Percentiles rank a stretch among this genome's conserved stretches.
phyloP scores from a whole-genome alignment of 768 basidiomycete species.

The Gelatoporia subvermispora region DNA sequence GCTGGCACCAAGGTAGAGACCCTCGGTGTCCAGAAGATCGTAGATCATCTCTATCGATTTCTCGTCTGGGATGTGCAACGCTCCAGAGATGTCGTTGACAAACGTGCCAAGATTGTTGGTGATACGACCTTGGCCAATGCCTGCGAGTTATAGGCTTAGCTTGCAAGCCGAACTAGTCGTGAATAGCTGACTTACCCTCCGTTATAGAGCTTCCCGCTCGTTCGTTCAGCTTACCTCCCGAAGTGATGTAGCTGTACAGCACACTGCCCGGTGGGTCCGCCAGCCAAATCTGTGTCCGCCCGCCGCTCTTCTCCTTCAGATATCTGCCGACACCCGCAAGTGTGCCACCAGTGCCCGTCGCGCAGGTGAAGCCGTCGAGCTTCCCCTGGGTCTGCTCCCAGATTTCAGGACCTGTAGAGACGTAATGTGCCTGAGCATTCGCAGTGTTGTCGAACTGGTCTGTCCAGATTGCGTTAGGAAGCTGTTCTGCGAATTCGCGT shows the following conservation, averaged over 20 bases:
- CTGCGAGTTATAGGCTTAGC: slow-evolving; percentile 32
- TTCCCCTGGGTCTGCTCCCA: slow-evolving; percentile 82
- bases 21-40: slow-evolving; percentile 85
- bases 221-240: slow-evolving; percentile 73
- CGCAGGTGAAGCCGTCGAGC: slow-evolving; percentile 87
- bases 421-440: slow-evolving; percentile 84
- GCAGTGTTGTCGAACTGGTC: slow-evolving; percentile 97
- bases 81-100: slow-evolving; percentile 72
- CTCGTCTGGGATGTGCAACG: slow-evolving; percentile 81
- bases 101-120: slow-evolving; percentile 88
- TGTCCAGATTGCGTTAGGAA: slow-evolving; percentile 89
- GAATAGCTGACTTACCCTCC: slow-evolving; percentile 52
- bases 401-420: slow-evolving; percentile 93
- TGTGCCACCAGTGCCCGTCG: slow-evolving; percentile 95
- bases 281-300: slow-evolving; percentile 84
- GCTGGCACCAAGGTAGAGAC: slow-evolving; percentile 91
- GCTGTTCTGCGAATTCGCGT: slow-evolving; percentile 69
- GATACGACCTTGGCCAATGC: slow-evolving; percentile 95
- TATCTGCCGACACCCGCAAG: slow-evolving; percentile 84
- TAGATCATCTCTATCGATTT: slow-evolving; percentile 94
- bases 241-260: slow-evolving; percentile 74
- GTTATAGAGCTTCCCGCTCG: slow-evolving; percentile 86
- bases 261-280: slow-evolving; percentile 98
- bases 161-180: neutral
- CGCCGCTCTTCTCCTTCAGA: slow-evolving; percentile 75